A percentile compares a stretch with the other conserved stretches of the same genome.
Conservation (phyloP, 106 monocot genomes). For the Phalaenopsis equestris region DNA sequence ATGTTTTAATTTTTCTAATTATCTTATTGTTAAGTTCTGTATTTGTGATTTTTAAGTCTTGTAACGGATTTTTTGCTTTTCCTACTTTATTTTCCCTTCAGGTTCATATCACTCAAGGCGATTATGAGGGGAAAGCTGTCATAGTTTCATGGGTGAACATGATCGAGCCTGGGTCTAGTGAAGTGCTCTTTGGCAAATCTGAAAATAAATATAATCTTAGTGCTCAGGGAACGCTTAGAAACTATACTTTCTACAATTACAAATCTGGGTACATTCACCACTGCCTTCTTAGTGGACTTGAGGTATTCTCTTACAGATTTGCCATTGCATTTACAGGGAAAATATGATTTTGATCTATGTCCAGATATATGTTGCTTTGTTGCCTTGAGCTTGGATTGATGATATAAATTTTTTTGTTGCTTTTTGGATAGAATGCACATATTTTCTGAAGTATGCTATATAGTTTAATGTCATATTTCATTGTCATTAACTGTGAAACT, state of each 20-base stretch:
- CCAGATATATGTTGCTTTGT: too few relatives aligned
- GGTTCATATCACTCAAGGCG: constrained; percentile 98
- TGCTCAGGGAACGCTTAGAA: constrained; percentile 54
- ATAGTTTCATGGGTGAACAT: constrained; percentile 91
- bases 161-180: constrained; percentile 52
- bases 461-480: not conserved
- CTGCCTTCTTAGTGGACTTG: constrained; percentile 69
- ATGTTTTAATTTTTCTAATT: not conserved
- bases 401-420: too few relatives aligned
- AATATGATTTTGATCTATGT: not conserved
- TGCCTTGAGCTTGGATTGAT: too few relatives aligned
- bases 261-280: constrained; percentile 95
- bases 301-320: constrained; percentile 30
- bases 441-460: not conserved
- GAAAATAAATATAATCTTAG: constrained; percentile 43
- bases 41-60: not conserved
- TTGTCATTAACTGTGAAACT: not conserved
- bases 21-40: not conserved
- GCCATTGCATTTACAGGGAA: not conserved
- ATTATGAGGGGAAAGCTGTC: constrained; percentile 94
- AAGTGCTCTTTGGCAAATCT: constrained; percentile 56
- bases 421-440: not conserved
- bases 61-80: not conserved
- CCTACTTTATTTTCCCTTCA: constrained; percentile 13
- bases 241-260: constrained; percentile 80